Evolutionary conservation across 73 alveolate species (phyloP).

Genomic region (Diophrys appendiculata): DNA sequence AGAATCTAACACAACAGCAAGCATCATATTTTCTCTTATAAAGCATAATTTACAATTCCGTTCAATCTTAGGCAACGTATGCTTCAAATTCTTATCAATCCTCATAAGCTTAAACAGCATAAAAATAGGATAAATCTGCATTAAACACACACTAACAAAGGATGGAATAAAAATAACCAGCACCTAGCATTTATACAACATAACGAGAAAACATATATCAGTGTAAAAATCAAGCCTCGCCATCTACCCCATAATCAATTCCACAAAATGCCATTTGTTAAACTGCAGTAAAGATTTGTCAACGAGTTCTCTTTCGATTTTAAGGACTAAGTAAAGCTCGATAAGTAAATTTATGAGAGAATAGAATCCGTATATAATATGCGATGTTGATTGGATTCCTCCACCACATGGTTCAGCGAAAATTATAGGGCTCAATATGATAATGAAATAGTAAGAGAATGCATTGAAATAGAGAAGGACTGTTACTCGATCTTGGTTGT

Average conservation of each 20-base stretch:
- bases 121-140: slow-evolving; percentile 6
- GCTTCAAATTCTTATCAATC: neutral
- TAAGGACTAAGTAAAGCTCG: neutral
- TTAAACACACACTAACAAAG: neutral
- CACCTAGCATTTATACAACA: neutral
- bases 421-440: neutral
- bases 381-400: neutral
- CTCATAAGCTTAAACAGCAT: slow-evolving; percentile 5
- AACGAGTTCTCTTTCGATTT: neutral
- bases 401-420: slow-evolving; percentile 10
- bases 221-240: slow-evolving; percentile 12
- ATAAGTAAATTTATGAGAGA: neutral
- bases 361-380: neutral
- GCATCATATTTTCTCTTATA: slow-evolving; percentile 10
- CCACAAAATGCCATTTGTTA: slow-evolving; percentile 9
- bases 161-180: slow-evolving; percentile 1
- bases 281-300: neutral
- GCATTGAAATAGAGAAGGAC: neutral
- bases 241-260: slow-evolving; percentile 4
- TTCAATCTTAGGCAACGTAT: slow-evolving; percentile 4
- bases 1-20: slow-evolving; percentile 4
- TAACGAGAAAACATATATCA: neutral
- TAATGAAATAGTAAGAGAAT: too few relatives aligned
- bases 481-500: neutral
- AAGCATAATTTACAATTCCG: slow-evolving; percentile 8